phyloP scores from a whole-genome alignment of 306 rosid genomes.

The Prunus armeniaca region DNA sequence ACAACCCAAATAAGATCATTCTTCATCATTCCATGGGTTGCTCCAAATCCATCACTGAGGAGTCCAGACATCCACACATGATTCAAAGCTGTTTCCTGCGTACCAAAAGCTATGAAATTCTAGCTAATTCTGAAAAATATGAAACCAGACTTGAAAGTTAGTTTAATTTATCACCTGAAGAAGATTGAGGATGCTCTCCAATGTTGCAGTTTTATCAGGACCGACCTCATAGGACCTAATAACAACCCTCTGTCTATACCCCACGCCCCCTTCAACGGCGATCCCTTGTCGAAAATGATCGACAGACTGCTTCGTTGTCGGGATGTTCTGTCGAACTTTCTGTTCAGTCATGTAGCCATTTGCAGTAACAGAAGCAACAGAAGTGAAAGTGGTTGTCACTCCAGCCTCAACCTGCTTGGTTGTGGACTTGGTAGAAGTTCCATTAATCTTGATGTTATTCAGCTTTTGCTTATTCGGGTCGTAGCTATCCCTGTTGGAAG shows the following conservation, averaged over 20 bases:
- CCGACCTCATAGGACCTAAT: slow-evolving; percentile 93
- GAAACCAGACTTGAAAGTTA: background rate
- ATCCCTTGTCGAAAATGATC: slow-evolving; percentile 80
- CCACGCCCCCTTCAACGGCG: slow-evolving; percentile 74
- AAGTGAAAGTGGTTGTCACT: slow-evolving; percentile 28
- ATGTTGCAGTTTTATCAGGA: slow-evolving; percentile 79
- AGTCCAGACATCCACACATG: slow-evolving; percentile 98
- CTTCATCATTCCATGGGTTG: slow-evolving; percentile 88
- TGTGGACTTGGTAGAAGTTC: slow-evolving; percentile 26
- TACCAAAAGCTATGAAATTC: no score
- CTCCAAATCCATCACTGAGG: slow-evolving; percentile 91
- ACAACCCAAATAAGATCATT: slow-evolving; percentile 94
- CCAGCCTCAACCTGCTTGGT: slow-evolving; percentile 33
- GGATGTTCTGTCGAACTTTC: slow-evolving; percentile 61
- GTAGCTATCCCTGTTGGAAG: slow-evolving; percentile 44
- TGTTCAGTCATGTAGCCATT: slow-evolving; percentile 31
- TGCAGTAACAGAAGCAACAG: slow-evolving; percentile 26
- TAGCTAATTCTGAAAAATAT: no score
- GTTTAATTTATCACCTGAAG: slow-evolving; percentile 54
- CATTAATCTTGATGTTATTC: slow-evolving; percentile 45
- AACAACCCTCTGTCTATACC: slow-evolving; percentile 81
- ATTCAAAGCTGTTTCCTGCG: slow-evolving; percentile 88
- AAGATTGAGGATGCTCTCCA: slow-evolving; percentile 85
- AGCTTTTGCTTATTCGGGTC: slow-evolving; percentile 40
- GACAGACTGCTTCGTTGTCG: slow-evolving; percentile 68